phyloP scores from a whole-genome alignment of 2,329 filamentous ascomycete species.

The Botrytis pseudocinerea region DNA sequence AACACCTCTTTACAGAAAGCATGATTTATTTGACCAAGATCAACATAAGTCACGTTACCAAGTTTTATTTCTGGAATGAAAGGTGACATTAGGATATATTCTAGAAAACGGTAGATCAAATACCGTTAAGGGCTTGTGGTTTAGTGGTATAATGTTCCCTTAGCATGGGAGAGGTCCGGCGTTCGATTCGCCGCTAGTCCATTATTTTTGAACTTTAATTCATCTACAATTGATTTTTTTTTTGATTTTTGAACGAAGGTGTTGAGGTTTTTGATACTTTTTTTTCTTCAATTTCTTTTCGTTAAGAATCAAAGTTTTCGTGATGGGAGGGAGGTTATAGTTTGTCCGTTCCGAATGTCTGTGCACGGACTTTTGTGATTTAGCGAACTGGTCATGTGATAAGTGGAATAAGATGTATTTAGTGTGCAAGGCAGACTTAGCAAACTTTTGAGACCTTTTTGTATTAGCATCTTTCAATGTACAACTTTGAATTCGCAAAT shows the following conservation, averaged over 20 bases:
- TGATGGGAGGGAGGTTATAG: neutral
- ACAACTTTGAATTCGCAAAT: neutral
- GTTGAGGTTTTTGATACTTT: neutral
- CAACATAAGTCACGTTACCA: no score
- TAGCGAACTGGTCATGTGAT: neutral
- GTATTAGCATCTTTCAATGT: neutral
- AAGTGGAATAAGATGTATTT: no score
- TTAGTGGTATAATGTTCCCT: neutral
- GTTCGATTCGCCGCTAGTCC: neutral
- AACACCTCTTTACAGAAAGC: no score
- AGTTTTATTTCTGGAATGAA: no score
- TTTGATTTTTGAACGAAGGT: neutral
- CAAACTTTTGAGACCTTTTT: neutral
- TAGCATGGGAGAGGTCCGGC: no score
- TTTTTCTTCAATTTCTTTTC: neutral
- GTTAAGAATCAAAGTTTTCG: neutral
- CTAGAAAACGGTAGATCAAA: no score
- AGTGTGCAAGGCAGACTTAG: neutral
- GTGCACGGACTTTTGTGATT: neutral
- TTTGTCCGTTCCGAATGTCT: neutral
- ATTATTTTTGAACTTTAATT: fast-evolving
- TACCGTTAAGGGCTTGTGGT: neutral
- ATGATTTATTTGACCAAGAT: no score
- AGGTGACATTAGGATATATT: no score
- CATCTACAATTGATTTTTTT: neutral